Base-by-base conservation (phyloP, 441 rosid species). In the Eutrema salsugineum region DNA sequence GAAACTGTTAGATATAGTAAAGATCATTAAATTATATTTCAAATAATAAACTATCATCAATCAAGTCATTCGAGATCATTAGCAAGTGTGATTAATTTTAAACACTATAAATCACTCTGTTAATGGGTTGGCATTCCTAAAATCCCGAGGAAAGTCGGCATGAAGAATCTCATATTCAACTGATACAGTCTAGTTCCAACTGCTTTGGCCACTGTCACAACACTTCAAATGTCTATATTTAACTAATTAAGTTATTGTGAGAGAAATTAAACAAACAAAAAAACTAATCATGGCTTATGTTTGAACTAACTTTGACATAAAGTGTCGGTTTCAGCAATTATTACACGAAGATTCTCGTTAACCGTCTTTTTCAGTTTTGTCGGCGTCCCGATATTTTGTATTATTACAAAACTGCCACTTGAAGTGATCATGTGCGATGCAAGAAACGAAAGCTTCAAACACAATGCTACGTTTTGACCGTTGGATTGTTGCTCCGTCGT, bases 121-220 rank as follows among this genome's bases (percentile, higher is more conserved):
- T 77, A 46, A 80, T 78, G 67, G 79, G 90, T 80, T 86, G 97
- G 87, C 91, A 87, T 80, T 85, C 91, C 79, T 77, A 78, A 46
- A 49, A 85, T 82, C 82, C 84, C 89, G 54, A 91, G 64, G 78
- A 84, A 80, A 78, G 91, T 80, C 83, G 83, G 91, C 80, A 70
- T 60, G 0, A 5, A 62, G 71, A 83, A 82, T 86, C 80, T 72
- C 66, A 79, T 71, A 71, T 79, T 79, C 64, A 77, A 73, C 59
- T 84, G 78, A 77, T 82, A 75, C 63, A 68, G 70, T 75, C 65
- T 68, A 75, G 81, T 80, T 83, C 82, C 82, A 70, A 55, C 39
- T 17, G 66, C 32, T 43, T 20, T 62, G 53, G 70, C 72, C 16
- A 76, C 63, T 76, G 72, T 57, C 72, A 71, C 55, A 70, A 43